Evolutionary conservation across 495 filamentous ascomycete species (phyloP), one percentile per base, ranked within the genome.

Genomic region (Amniculicola lignicola): DNA sequence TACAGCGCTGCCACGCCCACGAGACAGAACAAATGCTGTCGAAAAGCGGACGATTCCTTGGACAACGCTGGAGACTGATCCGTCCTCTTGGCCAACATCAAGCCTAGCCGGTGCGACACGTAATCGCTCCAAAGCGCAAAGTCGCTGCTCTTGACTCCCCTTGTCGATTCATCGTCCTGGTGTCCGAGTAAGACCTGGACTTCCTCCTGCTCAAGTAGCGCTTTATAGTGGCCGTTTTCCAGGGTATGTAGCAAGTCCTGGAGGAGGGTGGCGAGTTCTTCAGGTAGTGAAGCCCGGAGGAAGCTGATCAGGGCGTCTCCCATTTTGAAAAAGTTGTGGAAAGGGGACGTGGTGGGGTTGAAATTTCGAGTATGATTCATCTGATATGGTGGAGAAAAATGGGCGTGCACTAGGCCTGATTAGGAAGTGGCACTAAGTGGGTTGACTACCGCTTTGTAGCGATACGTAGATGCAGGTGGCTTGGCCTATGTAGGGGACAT

Each of bases 1-100:
- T 87, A 79, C 18, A 96, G 75, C 0, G 89, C 84, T 1, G 85
- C 84, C 14, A 86, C 72, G 16, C 82, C 90, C 38, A 93, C 71
- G 19, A 78, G 69, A 39, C 85, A 69, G 25, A 83, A 64, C 15
- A 70, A 41, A 47, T 67, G 53, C 42, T 69, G 68, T 5, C 59
- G 63, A 50, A 70, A 68, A 1, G 69, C 60, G 2, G 65, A 44
- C 22, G 56, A 45, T 43, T 61, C 55, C n/a, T 41, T 18, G 3
- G 21, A 21, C 12, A 50, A 28, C 7, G 28, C 22, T 29, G 44
- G 33, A 11, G 27, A 1, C 12, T 53, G 33, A 10, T 59, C 51
- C 10, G 24, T 41, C 28, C 65, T 51, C 33, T 56, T 60, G 2
- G 51, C 35, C 15, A 70, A 51, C 11, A 72, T 33, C 15, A 57